Base-by-base conservation (phyloP, 768 basidiomycete genomes). In the Termitomyces sp. region DNA sequence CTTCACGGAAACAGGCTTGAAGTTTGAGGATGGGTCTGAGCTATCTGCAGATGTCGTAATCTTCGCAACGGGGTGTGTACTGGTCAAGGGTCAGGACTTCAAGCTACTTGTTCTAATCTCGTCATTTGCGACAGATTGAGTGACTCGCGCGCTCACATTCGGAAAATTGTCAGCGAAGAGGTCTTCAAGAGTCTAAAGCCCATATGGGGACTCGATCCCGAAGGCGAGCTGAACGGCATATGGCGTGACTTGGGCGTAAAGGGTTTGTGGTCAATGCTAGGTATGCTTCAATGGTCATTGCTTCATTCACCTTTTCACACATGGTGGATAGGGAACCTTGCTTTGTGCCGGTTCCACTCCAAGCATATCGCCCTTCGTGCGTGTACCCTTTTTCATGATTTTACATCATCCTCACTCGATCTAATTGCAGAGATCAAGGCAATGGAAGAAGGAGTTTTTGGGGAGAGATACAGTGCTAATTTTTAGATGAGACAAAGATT, bases 331-430 rank as follows among this genome's bases (percentile, higher is more conserved):
- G 81, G 84, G 9, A 86, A 84, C 68, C 68, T 88, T 20, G 82
- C 83, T 0, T 57, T 81, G 58, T 82, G 80, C 51, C 77, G 87
- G 7, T 86, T 85, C 76, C 76, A 85, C 69, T 87, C 87, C 6
- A 87, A 82, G 66, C 83, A 83, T 60, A 48, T 87, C 40, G 86
- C 86, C 0, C 74, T 88, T 45, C 86, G 87, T 88, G 63, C 68
- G 86, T 80, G 4, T 20, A 14, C 10, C 36, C 11, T 54, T 20
- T 25, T 31, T 9, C 7, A 4, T 49, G 15, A 10, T 43, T 32
- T 32, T 31, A 20, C 40, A 10, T 32, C n/a, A 7, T 46, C 11
- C 40, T 36, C 6, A 58, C 56, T 55, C 8, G 15, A 50, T 40
- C 32, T 47, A 38, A 29, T n/a, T 60, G 12, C 47, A 47, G 58